A percentile compares a stretch with the other conserved stretches of the same genome.
Evolutionary conservation across 495 filamentous ascomycete species (phyloP).

Genomic region (Echria macrotheca): DNA sequence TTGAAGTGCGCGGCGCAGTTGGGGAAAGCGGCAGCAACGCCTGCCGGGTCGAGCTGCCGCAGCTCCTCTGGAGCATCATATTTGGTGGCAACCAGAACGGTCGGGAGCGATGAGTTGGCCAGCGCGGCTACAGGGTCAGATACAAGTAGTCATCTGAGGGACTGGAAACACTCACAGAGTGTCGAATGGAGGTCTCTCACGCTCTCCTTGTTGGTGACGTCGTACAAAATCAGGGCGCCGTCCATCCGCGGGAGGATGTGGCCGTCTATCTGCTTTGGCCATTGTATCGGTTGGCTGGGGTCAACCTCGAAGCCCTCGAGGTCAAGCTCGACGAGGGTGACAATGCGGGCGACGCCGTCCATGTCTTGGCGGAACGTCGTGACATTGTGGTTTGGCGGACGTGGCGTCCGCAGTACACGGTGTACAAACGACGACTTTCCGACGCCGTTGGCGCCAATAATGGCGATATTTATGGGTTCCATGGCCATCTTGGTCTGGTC

Average conservation of each 20-base stretch:
- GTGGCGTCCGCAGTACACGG: conserved; percentile 65
- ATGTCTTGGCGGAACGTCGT: conserved; percentile 66
- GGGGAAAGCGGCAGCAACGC: conserved; percentile 55
- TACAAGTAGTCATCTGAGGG: conserved; percentile 10
- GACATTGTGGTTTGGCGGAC: conserved; percentile 47
- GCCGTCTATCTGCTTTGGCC: conserved; percentile 70
- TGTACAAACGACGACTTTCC: conserved; percentile 91
- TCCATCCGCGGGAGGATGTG: conserved; percentile 67
- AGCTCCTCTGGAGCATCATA: conserved; percentile 63
- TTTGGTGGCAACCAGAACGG: conserved; percentile 76
- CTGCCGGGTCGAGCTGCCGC: conserved; percentile 55
- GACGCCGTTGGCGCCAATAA: conserved; percentile 73
- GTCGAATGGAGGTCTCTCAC: conserved; percentile 61
- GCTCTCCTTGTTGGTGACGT: conserved; percentile 70
- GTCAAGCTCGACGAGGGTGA: conserved; percentile 75
- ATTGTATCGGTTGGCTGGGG: conserved; percentile 62
- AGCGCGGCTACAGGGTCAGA: conserved; percentile 55
- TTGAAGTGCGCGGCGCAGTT: conserved; percentile 65
- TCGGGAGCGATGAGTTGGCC: conserved; percentile 60
- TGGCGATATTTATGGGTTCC: conserved; percentile 74
- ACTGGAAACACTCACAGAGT: conserved; percentile 56
- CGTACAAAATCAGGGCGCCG: conserved; percentile 78
- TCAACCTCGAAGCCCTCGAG: conserved; percentile 63
- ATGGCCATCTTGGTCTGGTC: conserved; percentile 32
- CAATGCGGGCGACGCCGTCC: conserved; percentile 68